These are phyloP conservation scores for Astrephomene gubernaculifera DNA, from an alignment of 139 green algal genomes.

Conservation along the genomic window DNA sequence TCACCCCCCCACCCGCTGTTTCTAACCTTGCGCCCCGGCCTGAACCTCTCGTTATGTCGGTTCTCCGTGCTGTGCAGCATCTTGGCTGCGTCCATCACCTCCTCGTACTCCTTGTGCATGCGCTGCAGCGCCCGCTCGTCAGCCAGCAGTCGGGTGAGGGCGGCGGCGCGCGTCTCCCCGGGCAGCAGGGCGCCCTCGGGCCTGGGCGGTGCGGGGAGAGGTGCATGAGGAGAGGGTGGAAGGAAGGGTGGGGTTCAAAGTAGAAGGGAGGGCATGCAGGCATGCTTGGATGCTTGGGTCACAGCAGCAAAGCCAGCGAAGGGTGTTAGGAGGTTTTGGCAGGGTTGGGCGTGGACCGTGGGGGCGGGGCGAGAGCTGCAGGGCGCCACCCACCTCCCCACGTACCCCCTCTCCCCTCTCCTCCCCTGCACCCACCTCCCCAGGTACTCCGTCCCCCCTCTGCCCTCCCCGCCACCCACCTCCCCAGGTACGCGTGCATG, in stretches of 20 bases:
- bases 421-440: not conserved
- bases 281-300: not conserved
- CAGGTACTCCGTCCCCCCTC: not conserved
- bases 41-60: not conserved
- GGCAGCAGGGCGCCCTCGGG: not conserved
- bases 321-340: not conserved
- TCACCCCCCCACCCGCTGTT: not conserved
- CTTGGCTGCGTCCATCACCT: not conserved
- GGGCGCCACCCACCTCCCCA: not conserved
- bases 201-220: not conserved
- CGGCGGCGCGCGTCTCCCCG: not conserved
- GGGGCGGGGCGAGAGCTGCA: not conserved
- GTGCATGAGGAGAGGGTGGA: not conserved
- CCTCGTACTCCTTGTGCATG: slow-evolving; percentile 16
- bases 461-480: not conserved
- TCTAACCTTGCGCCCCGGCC: not conserved
- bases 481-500: not conserved
- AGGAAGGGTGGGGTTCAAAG: not conserved
- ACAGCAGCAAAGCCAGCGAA: not conserved
- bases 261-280: not conserved
- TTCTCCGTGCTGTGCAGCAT: not conserved
- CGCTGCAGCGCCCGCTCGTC: not conserved
- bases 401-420: not conserved
- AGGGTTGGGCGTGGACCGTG: not conserved
- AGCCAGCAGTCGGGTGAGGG: not conserved